phyloP scores from a whole-genome alignment of 2,329 filamentous ascomycete genomes.

The Pseudocercospora musae region DNA sequence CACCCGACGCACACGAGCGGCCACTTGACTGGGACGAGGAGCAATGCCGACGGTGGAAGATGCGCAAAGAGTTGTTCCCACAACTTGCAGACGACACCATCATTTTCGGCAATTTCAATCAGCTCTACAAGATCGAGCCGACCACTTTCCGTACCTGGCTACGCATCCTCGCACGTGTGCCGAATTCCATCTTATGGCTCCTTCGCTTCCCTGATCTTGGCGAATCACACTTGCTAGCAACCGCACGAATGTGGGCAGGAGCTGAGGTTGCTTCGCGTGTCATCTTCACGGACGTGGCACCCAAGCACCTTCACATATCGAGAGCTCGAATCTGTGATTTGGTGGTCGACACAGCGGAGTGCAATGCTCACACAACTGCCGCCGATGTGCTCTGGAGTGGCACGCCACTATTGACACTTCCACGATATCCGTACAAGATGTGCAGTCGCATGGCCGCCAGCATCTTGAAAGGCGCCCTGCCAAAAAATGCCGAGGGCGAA shows the following conservation, averaged over 20 bases:
- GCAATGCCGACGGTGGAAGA: conserved; percentile 76
- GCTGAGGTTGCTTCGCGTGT: conserved; percentile 80
- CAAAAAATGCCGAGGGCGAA: conserved; percentile 63
- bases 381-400: conserved; percentile 96
- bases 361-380: conserved; percentile 95
- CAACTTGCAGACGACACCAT: conserved; percentile 75
- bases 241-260: conserved; percentile 79
- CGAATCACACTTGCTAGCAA: conserved; percentile 77
- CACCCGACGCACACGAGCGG: conserved; percentile 65
- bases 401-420: conserved; percentile 84
- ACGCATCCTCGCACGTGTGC: conserved; percentile 78
- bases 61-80: conserved; percentile 91
- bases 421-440: conserved; percentile 96
- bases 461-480: conserved; percentile 85
- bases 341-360: conserved; percentile 95
- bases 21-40: conserved; percentile 78
- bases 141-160: conserved; percentile 95
- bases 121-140: conserved; percentile 98
- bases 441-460: conserved; percentile 97
- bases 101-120: conserved; percentile 97
- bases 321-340: conserved; percentile 88
- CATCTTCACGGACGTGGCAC: conserved; percentile 93
- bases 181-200: conserved; percentile 89
- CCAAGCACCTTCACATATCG: conserved; percentile 90
- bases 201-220: conserved; percentile 94